Base-by-base conservation (phyloP, 2,329 filamentous ascomycete genomes). In the Sarocladiaceae sp. region DNA sequence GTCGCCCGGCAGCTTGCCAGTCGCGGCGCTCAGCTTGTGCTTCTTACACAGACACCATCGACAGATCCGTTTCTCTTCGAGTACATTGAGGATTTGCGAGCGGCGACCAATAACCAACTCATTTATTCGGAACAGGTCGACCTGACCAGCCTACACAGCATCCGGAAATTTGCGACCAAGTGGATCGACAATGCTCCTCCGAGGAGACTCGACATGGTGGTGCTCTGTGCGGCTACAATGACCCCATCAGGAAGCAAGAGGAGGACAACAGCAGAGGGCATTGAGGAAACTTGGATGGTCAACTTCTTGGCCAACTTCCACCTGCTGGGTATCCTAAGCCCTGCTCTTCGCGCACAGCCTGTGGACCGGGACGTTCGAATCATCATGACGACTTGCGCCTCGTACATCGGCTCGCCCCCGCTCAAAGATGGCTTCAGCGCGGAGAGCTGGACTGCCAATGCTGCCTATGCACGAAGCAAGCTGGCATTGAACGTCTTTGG, bases 281-380 rank as follows among this genome's bases (percentile, higher is more conserved):
- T 54, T 11, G 52, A 54, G 45, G 52, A 54, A 46, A 53, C 52
- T 18, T 50, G 50, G 48, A 50, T 89, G 67, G 73, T 97, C 55
- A 98, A 98, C 60, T 98, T 89, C 62, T 75, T 98, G 31, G 85
- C 89, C 50, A 97, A 96, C 63, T 97, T 96, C 67, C 94, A 98
- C 58, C 74, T 98, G 3, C 74, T 98, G 34, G 87, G 86, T 51
- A 94, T 98, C 23, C 73, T 98, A 27, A 93, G 85, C 54, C 93
- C 93, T 0, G 91, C 93, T 0, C 74, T 98, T 48, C 80, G 88
- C 52, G 88, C 86, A 1, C 93, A 98, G 64, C 93, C 93, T 2
- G 82, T 94, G 45, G 93, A 98, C 62, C 80, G 93, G 55, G 93
- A 98, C 62, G 88, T 98, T 13, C 78, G 93, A 49, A 76, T 98